A percentile compares a stretch with the other conserved stretches of the same genome.
phyloP scores from a whole-genome alignment of 2,329 filamentous ascomycete genomes.

The Aspergillus awamori region DNA sequence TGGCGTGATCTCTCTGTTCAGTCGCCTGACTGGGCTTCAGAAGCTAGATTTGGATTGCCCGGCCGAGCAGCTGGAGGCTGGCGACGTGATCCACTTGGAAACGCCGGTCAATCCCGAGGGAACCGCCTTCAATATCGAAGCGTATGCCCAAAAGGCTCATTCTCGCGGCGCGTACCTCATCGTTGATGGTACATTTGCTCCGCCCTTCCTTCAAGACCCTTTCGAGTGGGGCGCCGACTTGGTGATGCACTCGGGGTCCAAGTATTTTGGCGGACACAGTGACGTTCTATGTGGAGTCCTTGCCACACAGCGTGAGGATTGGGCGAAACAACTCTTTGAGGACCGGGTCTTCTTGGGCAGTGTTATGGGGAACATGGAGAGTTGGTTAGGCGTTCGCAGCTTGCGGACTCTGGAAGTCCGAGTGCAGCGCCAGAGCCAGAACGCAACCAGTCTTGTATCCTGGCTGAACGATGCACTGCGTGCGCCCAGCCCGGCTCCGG shows the following conservation, averaged over 20 bases:
- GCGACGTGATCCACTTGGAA: conserved; percentile 88
- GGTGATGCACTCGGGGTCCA: conserved; percentile 90
- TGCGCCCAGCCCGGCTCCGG: conserved; percentile 39
- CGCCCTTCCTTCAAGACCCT: conserved; percentile 85
- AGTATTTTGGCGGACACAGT: conserved; percentile 94
- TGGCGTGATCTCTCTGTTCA: conserved; percentile 74
- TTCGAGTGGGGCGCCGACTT: conserved; percentile 80
- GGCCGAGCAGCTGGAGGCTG: conserved; percentile 66
- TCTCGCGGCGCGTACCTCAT: conserved; percentile 72
- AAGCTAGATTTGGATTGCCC: conserved; percentile 72
- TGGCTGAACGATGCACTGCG: conserved; percentile 66
- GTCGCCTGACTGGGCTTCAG: conserved; percentile 74
- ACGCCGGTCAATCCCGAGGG: conserved; percentile 92
- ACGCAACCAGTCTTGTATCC: conserved; percentile 67
- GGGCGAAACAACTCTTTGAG: conserved; percentile 61
- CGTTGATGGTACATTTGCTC: conserved; percentile 90
- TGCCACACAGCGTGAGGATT: conserved; percentile 61
- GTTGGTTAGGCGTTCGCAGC: conserved; percentile 87
- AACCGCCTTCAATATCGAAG: conserved; percentile 71
- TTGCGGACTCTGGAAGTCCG: conserved; percentile 83
- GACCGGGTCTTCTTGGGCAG: conserved; percentile 79
- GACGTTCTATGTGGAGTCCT: conserved; percentile 90
- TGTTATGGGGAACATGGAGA: conserved; percentile 87
- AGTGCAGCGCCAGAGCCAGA: conserved; percentile 74
- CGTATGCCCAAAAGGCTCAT: conserved; percentile 73